Evolutionary conservation across 768 basidiomycete species (phyloP), one percentile per base, ranked within the genome.

Genomic region (Hydnum rufescens): DNA sequence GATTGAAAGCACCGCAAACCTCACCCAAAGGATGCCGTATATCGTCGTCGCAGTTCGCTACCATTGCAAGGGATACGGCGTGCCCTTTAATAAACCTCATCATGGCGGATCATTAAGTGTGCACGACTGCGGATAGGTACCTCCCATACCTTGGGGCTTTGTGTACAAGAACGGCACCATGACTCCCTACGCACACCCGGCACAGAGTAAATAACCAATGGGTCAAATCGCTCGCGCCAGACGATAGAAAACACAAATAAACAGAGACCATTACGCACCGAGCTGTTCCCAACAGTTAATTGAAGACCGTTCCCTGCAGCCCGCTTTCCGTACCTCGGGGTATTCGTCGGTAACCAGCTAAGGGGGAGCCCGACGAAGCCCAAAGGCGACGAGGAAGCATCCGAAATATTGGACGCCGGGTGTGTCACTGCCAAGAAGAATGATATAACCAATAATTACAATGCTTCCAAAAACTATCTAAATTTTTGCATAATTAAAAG

Each of bases 401-500:
- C 13, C 44, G 26, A 47, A 1, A 34, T 54, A 55, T 51, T 57
- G 49, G 29, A 26, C 59, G 29, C 32, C 50, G 31, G 42, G 25
- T 3, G 34, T 43, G 4, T 49, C 52, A 29, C 53, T 29, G 23
- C 39, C 32, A 5, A 54, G 42, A 13, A 54, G 36, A 31, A 58
- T 54, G 47, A 51, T 57, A 49, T 58, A 58, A 18, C 56, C 55
- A 4, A 57, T 32, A n/a, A 54, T 34, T 29, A 42, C 31, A 30
- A 57, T 32, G 44, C 8, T 47, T 8, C 13, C 8, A 26, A 16
- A 16, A 16, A 47, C 13, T 8, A 47, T 47, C 26, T 47, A 8
- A 26, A 13, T 47, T 28, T 8, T 16, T 13, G 16, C 8, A 16
- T 8, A 13, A 1, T 13, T 13, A 47, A 13, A 26, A 19, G 19